Evolutionary conservation across 129 eudicot species (phyloP).

Genomic region (Tagetes erecta): DNA sequence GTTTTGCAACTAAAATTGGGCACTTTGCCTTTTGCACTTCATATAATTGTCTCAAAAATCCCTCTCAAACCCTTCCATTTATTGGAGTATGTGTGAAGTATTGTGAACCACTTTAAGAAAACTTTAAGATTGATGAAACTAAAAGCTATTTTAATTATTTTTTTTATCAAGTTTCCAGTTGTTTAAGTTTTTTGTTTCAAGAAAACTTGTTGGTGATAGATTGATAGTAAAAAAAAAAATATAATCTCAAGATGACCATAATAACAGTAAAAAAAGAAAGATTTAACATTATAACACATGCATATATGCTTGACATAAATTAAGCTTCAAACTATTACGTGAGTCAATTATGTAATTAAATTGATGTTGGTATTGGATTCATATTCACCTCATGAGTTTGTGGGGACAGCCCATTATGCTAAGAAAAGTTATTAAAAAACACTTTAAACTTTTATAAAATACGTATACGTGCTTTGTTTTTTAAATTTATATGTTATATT

Average conservation of each 20-base stretch:
- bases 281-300: not conserved
- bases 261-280: not conserved
- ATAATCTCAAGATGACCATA: too few species aligned
- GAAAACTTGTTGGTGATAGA: not conserved
- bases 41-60: slow-evolving; percentile 14
- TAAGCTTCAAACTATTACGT: slow-evolving; percentile 6
- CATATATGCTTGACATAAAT: not conserved
- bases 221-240: too few species aligned
- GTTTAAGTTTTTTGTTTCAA: not conserved
- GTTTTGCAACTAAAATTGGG: slow-evolving; percentile 25
- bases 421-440: slow-evolving; percentile 15
- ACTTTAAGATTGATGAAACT: not conserved
- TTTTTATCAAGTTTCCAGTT: not conserved
- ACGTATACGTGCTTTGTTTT: too few species aligned
- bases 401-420: slow-evolving; percentile 40
- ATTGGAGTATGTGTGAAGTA: not conserved
- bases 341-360: slow-evolving; percentile 2
- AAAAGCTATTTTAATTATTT: not conserved
- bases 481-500: too few species aligned
- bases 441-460: too few species aligned
- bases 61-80: slow-evolving; percentile 15
- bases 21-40: slow-evolving; percentile 32
- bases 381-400: slow-evolving; percentile 14
- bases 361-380: slow-evolving; percentile 10
- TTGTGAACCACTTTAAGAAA: slow-evolving; percentile 9